phyloP scores from a whole-genome alignment of 345 rosid species.

The Acer saccharum region DNA sequence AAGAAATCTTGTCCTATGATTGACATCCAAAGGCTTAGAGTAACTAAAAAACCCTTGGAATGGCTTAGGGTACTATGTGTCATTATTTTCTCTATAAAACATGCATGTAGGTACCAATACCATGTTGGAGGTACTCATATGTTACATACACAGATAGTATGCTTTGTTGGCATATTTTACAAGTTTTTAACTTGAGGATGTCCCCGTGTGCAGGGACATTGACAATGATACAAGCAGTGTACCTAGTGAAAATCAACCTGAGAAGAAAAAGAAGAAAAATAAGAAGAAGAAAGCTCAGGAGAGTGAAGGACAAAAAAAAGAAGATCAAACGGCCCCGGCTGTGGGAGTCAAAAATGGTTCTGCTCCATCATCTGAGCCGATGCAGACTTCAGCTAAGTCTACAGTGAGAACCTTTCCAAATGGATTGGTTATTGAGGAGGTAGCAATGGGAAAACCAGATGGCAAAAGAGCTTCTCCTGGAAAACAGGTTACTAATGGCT shows the following conservation, averaged over 20 bases:
- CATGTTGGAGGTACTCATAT: neutral
- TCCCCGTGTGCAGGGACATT: slow-evolving; percentile 33
- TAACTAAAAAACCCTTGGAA: neutral
- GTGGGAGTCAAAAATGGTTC: slow-evolving; percentile 35
- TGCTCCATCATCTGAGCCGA: slow-evolving; percentile 31
- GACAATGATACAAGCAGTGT: slow-evolving; percentile 29
- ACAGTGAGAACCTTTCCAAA: slow-evolving; percentile 74
- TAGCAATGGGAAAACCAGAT: slow-evolving; percentile 86
- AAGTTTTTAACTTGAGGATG: slow-evolving; percentile 3
- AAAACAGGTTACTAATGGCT: slow-evolving; percentile 47
- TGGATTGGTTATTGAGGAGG: slow-evolving; percentile 84
- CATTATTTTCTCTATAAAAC: neutral
- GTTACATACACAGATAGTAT: neutral
- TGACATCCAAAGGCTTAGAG: neutral
- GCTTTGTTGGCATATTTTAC: neutral
- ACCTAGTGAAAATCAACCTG: slow-evolving; percentile 40
- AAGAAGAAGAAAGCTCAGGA: slow-evolving; percentile 62
- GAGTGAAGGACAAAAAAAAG: slow-evolving; percentile 25
- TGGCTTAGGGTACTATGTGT: neutral
- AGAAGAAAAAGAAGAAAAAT: slow-evolving; percentile 69
- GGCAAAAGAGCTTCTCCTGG: slow-evolving; percentile 90
- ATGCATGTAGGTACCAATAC: neutral
- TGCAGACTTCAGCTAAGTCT: slow-evolving; percentile 44
- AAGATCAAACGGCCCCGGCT: slow-evolving; percentile 33
- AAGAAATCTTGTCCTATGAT: neutral